A percentile compares a stretch with the other conserved stretches of the same genome.
Evolutionary conservation across 2,329 filamentous ascomycete genomes (phyloP).

Genomic region (Cladosporium sp.): DNA sequence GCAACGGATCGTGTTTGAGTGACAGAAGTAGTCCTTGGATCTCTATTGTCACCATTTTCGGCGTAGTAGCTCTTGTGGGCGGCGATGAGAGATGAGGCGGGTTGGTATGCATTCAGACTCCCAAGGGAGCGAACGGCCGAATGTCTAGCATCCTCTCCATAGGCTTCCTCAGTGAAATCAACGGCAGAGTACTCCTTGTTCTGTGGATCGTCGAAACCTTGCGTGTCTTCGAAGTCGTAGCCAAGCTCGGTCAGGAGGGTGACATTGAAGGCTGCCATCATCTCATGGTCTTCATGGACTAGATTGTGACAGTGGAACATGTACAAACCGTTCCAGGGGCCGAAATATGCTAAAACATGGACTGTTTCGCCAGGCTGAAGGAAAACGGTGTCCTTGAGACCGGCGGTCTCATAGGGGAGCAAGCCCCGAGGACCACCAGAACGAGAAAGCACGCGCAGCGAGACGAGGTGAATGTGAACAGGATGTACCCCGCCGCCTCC

Average conservation of each 20-base stretch:
- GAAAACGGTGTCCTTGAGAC: slow-evolving; percentile 57
- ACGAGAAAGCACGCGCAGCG: slow-evolving; percentile 52
- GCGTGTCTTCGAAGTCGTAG: slow-evolving; percentile 23
- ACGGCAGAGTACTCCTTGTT: slow-evolving; percentile 18
- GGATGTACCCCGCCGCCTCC: slow-evolving; percentile 52
- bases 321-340: slow-evolving; percentile 51
- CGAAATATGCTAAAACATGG: slow-evolving; percentile 48
- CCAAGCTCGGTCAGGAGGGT: slow-evolving; percentile 33
- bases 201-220: slow-evolving; percentile 21
- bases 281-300: slow-evolving; percentile 43
- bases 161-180: slow-evolving; percentile 24
- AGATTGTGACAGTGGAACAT: slow-evolving; percentile 44
- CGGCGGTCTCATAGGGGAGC: slow-evolving; percentile 50
- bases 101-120: slow-evolving; percentile 24
- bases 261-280: slow-evolving; percentile 43
- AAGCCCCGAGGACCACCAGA: slow-evolving; percentile 43
- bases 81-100: slow-evolving; percentile 19
- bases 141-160: slow-evolving; percentile 20
- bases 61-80: slow-evolving; percentile 24
- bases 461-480: slow-evolving; percentile 56
- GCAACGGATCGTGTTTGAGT: neutral
- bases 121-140: slow-evolving; percentile 22
- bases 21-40: slow-evolving; percentile 13
- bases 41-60: slow-evolving; percentile 23
- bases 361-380: slow-evolving; percentile 50